Evolutionary conservation across 768 basidiomycete genomes (phyloP), one percentile per base, ranked within the genome.

Genomic region (Boletus pseudopeckii): DNA sequence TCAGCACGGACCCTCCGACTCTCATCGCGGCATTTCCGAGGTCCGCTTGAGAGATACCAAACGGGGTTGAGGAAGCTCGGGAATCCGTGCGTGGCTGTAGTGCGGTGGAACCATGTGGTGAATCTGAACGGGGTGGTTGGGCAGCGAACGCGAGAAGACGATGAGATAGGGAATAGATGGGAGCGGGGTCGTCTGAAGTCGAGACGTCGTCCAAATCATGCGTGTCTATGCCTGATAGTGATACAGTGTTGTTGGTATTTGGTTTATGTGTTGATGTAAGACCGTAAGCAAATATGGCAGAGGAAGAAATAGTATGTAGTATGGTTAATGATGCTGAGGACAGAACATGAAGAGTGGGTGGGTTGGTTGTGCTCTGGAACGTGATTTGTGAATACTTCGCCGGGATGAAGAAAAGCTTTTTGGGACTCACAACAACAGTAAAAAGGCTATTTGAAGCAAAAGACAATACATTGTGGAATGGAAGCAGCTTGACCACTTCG

Each of bases 121-220:
- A 62, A 58, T 66, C 65, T 5, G 61, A 32, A 37, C 63, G 63
- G 15, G 74, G 65, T 30, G 72, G 62, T 10, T 67, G 71, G n/a
- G 73, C 70, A 9, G 80, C 77, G 58, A 79, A 88, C 5, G 83
- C 86, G 14, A 90, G 73, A 24, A 90, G 78, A 10, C 86, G 83
- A 34, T 75, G 69, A 13, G 83, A 83, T 18, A 86, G 72, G 4
- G 84, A 75, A 63, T 81, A 88, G 10, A 86, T 69, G 1, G 88
- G 81, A n/a, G 60, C 69, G 1, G 75, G 75, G 32, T 59, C 50
- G 62, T 58, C 53, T 28, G 54, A 15, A 7, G 49, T 45, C 13
- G 58, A 54, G 60, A 30, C 15, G 42, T 60, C 57, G 55, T 57
- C 57, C 50, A 15, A 53, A 51, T 61, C 54, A 51, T 62, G 56